A percentile compares a stretch with the other conserved stretches of the same genome.
Conservation (phyloP, 495 filamentous ascomycete species). For the Rhypophila decipiens region DNA sequence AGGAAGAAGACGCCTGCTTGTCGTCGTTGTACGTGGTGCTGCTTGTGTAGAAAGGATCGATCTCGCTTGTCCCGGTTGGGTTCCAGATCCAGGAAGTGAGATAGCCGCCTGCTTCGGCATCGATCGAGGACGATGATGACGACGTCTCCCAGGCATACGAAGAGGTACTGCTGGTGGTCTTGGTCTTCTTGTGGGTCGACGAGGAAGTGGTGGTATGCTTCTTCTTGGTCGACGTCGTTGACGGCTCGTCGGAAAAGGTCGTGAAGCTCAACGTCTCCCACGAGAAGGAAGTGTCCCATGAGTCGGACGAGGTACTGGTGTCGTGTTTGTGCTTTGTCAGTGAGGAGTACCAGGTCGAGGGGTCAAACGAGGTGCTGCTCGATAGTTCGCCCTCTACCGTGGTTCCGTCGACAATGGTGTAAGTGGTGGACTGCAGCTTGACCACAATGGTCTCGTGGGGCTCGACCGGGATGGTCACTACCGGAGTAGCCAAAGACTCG, state of each 20-base stretch:
- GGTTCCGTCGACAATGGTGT: slow-evolving; percentile 11
- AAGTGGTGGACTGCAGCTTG: slow-evolving; percentile 7
- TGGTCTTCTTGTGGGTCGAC: neutral
- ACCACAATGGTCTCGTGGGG: slow-evolving; percentile 9
- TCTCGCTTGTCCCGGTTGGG: neutral
- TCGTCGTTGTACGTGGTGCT: neutral
- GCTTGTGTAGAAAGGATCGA: neutral
- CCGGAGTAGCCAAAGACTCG: neutral
- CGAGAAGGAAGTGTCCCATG: neutral
- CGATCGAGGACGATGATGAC: neutral
- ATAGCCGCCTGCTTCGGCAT: neutral
- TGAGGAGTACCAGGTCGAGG: neutral
- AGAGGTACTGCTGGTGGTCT: no score
- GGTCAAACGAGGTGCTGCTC: neutral
- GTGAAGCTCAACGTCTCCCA: no score
- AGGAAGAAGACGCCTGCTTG: no score
- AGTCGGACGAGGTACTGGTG: neutral
- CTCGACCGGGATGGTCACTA: slow-evolving; percentile 11
- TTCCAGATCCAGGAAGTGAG: neutral
- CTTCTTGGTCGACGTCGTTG: no score
- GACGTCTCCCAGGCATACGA: no score
- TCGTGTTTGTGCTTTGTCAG: neutral
- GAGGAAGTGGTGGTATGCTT: no score
- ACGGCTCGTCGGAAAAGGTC: no score
- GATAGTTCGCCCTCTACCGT: no score